Conservation (phyloP, 2,329 filamentous ascomycete genomes). For the Uncinocarpus reesii region DNA sequence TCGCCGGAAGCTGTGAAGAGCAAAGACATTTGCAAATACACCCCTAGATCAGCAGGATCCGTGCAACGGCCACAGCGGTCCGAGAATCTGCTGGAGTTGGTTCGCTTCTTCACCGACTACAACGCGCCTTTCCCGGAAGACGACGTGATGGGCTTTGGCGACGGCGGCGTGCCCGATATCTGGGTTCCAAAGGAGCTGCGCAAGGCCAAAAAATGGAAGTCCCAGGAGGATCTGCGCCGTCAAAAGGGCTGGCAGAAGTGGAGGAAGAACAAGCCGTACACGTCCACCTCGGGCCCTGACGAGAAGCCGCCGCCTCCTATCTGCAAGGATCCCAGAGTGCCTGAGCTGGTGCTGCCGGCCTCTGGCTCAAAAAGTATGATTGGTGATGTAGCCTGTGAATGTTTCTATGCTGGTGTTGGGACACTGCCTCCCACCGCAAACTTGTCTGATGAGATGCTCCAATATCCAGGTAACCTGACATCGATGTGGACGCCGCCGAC, state of each 20-base stretch:
- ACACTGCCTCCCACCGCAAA: slow-evolving; percentile 13
- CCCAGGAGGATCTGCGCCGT: slow-evolving; percentile 5
- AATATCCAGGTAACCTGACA: slow-evolving; percentile 7
- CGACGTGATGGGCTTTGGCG: slow-evolving; percentile 6
- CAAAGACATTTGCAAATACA: slow-evolving; percentile 10
- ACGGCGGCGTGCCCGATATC: not conserved
- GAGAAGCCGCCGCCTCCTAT: slow-evolving; percentile 7
- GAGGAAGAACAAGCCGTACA: slow-evolving; percentile 1
- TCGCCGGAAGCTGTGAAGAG: not conserved
- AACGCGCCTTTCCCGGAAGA: slow-evolving; percentile 17
- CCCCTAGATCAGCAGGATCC: slow-evolving; percentile 26
- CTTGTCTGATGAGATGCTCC: slow-evolving; percentile 6
- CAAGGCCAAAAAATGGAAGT: slow-evolving; percentile 9
- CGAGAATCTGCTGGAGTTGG: slow-evolving; percentile 29
- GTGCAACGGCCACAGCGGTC: slow-evolving; percentile 24
- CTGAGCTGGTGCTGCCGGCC: slow-evolving; percentile 1
- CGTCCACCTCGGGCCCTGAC: not conserved
- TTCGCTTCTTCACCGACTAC: slow-evolving; percentile 30
- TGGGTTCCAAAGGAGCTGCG: not conserved
- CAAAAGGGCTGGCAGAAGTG: slow-evolving; percentile 6
- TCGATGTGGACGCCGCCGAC: slow-evolving; percentile 13
- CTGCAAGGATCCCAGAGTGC: slow-evolving; percentile 5
- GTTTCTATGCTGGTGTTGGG: slow-evolving; percentile 13
- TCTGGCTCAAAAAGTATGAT: slow-evolving; percentile 10
- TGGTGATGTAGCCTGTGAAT: slow-evolving; percentile 15